Percentiles rank a stretch among this genome's conserved stretches.
Conservation (phyloP, 2,329 filamentous ascomycete genomes). For the Exophiala sp. region DNA sequence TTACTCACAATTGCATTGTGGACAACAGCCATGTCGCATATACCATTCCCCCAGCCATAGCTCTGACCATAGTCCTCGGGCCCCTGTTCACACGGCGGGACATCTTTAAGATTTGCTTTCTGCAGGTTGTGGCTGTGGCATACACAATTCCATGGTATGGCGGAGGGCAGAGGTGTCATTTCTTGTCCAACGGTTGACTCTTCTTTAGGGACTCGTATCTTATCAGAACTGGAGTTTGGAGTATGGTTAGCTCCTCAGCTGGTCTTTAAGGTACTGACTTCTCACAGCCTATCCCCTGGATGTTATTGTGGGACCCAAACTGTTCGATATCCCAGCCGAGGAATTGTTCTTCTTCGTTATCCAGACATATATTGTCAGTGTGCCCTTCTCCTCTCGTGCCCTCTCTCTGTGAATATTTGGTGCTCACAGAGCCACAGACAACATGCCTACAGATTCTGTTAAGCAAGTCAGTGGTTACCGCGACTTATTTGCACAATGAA, state of each 20-base stretch:
- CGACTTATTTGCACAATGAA: conserved; percentile 46
- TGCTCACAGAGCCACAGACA: conserved; percentile 37
- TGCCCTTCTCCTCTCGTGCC: neutral
- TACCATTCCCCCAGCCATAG: conserved; percentile 58
- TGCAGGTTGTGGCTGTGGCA: conserved; percentile 58
- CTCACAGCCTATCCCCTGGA: conserved; percentile 55
- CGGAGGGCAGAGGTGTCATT: neutral
- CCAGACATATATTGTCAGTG: conserved; percentile 59
- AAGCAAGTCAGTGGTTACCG: conserved; percentile 58
- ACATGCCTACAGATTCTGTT: conserved; percentile 61
- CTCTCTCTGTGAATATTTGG: conserved; percentile 8
- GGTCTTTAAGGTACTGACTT: conserved; percentile 13
- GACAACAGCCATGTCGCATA: conserved; percentile 56
- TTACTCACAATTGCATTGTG: conserved; percentile 4
- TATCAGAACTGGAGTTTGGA: conserved; percentile 63
- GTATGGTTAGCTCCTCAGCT: conserved; percentile 13
- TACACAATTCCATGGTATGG: conserved; percentile 62
- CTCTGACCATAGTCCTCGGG: conserved; percentile 54
- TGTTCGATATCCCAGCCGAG: conserved; percentile 62
- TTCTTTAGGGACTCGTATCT: conserved; percentile 57
- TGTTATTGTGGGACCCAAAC: conserved; percentile 57
- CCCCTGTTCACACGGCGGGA: conserved; percentile 59
- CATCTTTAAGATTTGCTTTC: conserved; percentile 55
- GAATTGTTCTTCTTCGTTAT: conserved; percentile 73
- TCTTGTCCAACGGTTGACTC: neutral